A percentile compares a stretch with the other conserved stretches of the same genome.
Conservation (phyloP, 202 grass and related monocot genomes). For the Cymbopogon flexuosus region DNA sequence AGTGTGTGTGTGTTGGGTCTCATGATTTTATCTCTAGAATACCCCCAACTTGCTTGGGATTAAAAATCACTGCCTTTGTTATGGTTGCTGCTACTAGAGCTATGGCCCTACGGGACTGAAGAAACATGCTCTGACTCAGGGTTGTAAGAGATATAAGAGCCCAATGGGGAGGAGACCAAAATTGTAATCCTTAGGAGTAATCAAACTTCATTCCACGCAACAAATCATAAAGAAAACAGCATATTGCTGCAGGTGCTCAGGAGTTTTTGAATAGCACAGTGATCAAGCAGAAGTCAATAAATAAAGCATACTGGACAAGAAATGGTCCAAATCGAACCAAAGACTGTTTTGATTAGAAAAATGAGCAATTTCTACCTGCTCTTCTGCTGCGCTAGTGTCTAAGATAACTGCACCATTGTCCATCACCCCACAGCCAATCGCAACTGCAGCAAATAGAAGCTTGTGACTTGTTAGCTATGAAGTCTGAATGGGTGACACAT, state of each 20-base stretch:
- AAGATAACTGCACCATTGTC: conserved; percentile 58
- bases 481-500: neutral
- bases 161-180: neutral
- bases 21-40: neutral
- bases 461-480: conserved; percentile 27
- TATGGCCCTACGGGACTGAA: neutral
- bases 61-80: neutral
- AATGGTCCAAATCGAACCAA: neutral
- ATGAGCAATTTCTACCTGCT: conserved; percentile 43
- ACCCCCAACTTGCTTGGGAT: neutral
- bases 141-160: neutral
- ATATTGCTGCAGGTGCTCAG: neutral
- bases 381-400: conserved; percentile 73
- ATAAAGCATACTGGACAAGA: neutral
- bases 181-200: neutral
- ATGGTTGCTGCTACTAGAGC: neutral
- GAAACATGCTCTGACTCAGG: neutral
- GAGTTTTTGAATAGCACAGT: neutral
- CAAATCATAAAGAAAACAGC: neutral
- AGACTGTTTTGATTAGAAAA: neutral
- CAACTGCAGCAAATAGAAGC: conserved; percentile 54
- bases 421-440: conserved; percentile 75
- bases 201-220: neutral
- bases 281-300: neutral
- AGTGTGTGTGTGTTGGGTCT: neutral